Evolutionary conservation across 2,329 filamentous ascomycete species (phyloP), one percentile per base, ranked within the genome.

Genomic region (Trichoderma oligosporum): DNA sequence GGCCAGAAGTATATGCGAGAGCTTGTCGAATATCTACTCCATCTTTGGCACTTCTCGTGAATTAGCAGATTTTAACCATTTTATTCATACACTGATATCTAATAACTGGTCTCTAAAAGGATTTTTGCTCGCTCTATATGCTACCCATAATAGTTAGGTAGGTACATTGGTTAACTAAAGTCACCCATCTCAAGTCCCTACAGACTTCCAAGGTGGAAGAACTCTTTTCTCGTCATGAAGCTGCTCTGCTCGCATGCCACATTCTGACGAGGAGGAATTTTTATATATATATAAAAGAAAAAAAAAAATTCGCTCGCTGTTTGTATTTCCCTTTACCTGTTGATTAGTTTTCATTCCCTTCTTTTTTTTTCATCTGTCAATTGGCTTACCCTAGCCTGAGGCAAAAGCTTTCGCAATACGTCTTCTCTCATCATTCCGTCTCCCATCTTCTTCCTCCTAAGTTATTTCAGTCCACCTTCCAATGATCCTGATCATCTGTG

Each of bases 401-500:
- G 27, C 38, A 27, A 27, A n/a, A 14, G 12, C 27, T 31, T 46
- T 20, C 27, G 27, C 33, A 18, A 11, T 9, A 24, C 11, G 27
- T 20, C 27, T 35, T 6, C 38, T n/a, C 29, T 24, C 22, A 12
- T 20, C 18, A 16, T 46, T 47, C 44, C 48, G 24, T 22, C 29
- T 38, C 45, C 20, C n/a, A 3, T 7, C 8, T 29, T 42, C 12
- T 4, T 56, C 24, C 46, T 29, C 38, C 36, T 20, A 53, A 53
- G 45, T 7, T 18, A 60, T 60, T 61, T 88, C 79, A 96, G 71
- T 97, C 93, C 20, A 86, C 87, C 77, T 97, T 97, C 92, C 93
- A 97, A 72, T 97, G 93, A 65, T 96, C 89, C 47, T 89, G 82
- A 67, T 95, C 89, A 56, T 89, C 88, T 62, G 88, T 88, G 20